A percentile compares a stretch with the other conserved stretches of the same genome.
Conservation (phyloP, 306 rosid species). For the Castanospermum australe region DNA sequence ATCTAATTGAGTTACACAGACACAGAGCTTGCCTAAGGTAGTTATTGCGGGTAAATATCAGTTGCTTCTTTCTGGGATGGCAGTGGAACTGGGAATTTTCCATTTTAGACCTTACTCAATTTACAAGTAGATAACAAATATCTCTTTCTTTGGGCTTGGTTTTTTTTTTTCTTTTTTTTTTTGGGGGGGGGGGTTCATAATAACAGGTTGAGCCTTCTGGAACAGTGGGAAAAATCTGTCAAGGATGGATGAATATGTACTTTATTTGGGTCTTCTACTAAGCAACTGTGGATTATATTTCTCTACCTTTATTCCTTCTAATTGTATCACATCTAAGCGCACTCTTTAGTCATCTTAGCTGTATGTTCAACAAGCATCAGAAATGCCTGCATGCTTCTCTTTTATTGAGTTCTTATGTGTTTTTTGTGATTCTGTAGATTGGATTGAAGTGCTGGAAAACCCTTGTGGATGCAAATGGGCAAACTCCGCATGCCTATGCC, state of each 20-base stretch:
- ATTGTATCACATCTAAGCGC: background rate
- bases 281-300: constrained; percentile 5
- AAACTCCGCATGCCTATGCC: constrained; percentile 75
- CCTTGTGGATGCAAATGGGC: constrained; percentile 70
- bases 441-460: constrained; percentile 83
- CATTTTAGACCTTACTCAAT: background rate
- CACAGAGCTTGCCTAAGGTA: background rate
- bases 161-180: background rate
- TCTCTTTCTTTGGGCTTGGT: background rate
- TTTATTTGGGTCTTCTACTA: no score
- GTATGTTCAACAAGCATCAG: background rate
- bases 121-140: background rate
- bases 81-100: background rate
- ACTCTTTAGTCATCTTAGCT: background rate
- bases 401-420: background rate
- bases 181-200: background rate
- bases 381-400: background rate
- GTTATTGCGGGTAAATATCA: background rate
- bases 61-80: background rate
- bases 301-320: background rate
- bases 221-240: no score
- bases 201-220: background rate
- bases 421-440: constrained; percentile 44
- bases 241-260: no score
- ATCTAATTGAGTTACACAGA: background rate